Base-by-base conservation (phyloP, 2,329 filamentous ascomycete genomes). In the Ceratocystis cacaofunesta region DNA sequence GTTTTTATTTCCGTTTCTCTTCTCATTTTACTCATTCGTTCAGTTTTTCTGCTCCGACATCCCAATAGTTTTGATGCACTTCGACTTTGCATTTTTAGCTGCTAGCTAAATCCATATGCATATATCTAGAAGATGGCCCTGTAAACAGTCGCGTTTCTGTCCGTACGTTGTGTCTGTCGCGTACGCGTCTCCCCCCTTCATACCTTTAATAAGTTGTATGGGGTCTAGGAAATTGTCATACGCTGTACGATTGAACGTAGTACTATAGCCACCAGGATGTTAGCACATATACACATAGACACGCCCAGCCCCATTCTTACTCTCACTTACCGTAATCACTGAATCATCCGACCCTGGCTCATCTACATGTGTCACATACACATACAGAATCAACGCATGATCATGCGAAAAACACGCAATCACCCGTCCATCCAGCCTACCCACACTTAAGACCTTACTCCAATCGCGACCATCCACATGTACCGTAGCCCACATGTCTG, bases 391-490 rank as follows among this genome's bases (percentile, higher is more conserved):
- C 68, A 95, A 74, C 1, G 89, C 89, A 73, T 91, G 86, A 64
- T 89, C 87, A 71, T 94, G 81, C 48, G 85, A 85, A 74, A 95
- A 91, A 73, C 92, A 96, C 66, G 92, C 94, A 78, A 97, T 94
- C 63, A 97, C 92, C 70, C 90, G 82, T 0, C 91, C 92, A 70
- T 94, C 92, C 36, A 97, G 77, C 62, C 92, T 81, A 1, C 92
- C 92, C 12, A 97, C 92, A 74, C 90, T 95, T 69, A 99, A 79
- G n/a, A 97, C 92, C 70, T 84, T 85, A 41, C 90, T 90, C 92
- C 94, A 97, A 73, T 99, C 94, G 73, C 85, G 88, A 43, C 91
- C 94, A 75, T 97, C 94, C 28, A 97, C 91, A 64, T 89, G 82
- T 44, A 97, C 92, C 28, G 84, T 90, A 0, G 91, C 90, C 90